Conservation (phyloP, 2,329 filamentous ascomycete genomes). For the Aaosphaeria arxii region DNA sequence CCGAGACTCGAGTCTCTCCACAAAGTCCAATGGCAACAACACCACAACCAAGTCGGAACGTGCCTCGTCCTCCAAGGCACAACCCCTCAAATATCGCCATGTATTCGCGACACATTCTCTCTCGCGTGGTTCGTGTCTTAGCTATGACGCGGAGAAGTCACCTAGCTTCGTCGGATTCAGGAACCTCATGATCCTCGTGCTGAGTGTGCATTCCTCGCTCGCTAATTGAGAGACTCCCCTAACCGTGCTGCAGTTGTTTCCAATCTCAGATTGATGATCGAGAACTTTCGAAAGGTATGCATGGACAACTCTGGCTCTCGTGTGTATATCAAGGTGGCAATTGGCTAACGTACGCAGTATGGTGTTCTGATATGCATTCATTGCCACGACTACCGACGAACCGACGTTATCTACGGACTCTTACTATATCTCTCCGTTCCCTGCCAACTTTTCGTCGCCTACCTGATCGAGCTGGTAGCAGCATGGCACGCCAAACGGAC, state of each 20-base stretch:
- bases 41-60: too few species aligned
- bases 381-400: slow-evolving; percentile 80
- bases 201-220: slow-evolving; percentile 56
- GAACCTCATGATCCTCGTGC: slow-evolving; percentile 92
- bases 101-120: slow-evolving; percentile 79
- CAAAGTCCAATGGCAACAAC: too few species aligned
- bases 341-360: slow-evolving; percentile 57
- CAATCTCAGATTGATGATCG: slow-evolving; percentile 90
- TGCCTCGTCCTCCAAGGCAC: too few species aligned
- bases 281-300: slow-evolving; percentile 87
- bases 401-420: slow-evolving; percentile 73
- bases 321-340: background rate
- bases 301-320: background rate
- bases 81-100: slow-evolving; percentile 74
- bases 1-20: too few species aligned
- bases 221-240: slow-evolving; percentile 6
- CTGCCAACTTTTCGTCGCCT: slow-evolving; percentile 85
- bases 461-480: slow-evolving; percentile 81
- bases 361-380: slow-evolving; percentile 89
- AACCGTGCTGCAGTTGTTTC: slow-evolving; percentile 67
- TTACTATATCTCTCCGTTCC: slow-evolving; percentile 84
- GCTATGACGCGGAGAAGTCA: slow-evolving; percentile 70
- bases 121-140: slow-evolving; percentile 73
- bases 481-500: slow-evolving; percentile 73
- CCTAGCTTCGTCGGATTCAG: slow-evolving; percentile 92